Conservation (phyloP, 495 filamentous ascomycete species). For the Aspergillus sparsus region DNA sequence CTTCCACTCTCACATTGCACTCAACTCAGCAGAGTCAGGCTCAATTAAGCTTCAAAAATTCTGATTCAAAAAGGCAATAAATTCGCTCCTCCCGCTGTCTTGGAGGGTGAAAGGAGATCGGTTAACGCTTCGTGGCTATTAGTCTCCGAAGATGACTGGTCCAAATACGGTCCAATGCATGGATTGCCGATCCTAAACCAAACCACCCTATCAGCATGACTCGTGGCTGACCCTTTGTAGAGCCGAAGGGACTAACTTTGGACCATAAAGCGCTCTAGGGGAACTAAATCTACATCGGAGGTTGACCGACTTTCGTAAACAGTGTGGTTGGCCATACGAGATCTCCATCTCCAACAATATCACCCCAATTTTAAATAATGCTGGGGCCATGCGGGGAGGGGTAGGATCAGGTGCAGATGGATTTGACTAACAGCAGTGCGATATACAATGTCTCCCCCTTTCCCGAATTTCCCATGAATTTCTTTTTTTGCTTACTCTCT, state of each 20-base stretch:
- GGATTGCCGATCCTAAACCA: not conserved
- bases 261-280: not conserved
- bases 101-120: not conserved
- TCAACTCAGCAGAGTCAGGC: not conserved
- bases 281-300: slow-evolving; percentile 12
- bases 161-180: slow-evolving; percentile 1
- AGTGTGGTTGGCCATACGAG: slow-evolving; percentile 2
- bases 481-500: too few relatives aligned
- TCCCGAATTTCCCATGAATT: too few relatives aligned
- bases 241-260: not conserved
- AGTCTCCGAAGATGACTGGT: not conserved
- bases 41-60: not conserved
- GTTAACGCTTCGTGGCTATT: not conserved
- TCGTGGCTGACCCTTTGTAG: not conserved
- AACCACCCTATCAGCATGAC: not conserved
- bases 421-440: too few relatives aligned
- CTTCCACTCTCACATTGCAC: not conserved
- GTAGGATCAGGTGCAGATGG: not conserved
- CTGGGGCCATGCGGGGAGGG: slow-evolving; percentile 17
- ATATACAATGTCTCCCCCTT: not conserved
- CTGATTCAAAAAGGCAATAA: not conserved
- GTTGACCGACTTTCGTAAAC: slow-evolving; percentile 22
- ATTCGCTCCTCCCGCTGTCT: not conserved
- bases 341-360: not conserved
- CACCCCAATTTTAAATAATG: slow-evolving; percentile 14